Conservation (phyloP, 2,329 filamentous ascomycete species). For the Fusarium armeniacum region DNA sequence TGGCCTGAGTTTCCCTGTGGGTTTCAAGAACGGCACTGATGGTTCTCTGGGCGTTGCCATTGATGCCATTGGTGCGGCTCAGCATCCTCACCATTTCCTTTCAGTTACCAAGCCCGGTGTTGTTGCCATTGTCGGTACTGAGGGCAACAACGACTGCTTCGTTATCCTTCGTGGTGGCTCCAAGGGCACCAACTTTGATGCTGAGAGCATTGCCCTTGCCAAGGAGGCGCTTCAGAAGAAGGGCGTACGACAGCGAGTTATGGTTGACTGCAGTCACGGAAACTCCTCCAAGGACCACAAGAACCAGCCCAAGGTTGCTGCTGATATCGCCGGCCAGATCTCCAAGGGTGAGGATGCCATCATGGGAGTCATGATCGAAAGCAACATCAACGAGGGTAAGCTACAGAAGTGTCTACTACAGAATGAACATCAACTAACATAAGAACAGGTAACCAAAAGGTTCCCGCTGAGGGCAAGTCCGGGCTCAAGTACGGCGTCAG, state of each 20-base stretch:
- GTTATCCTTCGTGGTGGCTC: constrained; percentile 94
- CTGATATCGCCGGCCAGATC: constrained; percentile 85
- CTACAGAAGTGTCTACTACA: neutral
- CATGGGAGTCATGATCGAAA: constrained; percentile 99
- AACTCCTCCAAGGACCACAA: constrained; percentile 97
- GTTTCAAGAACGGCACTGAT: constrained; percentile 99
- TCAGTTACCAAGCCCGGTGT: constrained; percentile 97
- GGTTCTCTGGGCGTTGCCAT: constrained; percentile 90
- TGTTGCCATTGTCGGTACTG: constrained; percentile 93
- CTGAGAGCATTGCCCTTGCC: constrained; percentile 84
- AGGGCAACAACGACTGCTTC: constrained; percentile 97
- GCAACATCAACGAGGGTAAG: constrained; percentile 92
- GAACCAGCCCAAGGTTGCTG: constrained; percentile 96
- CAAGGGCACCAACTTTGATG: constrained; percentile 94
- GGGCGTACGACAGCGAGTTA: constrained; percentile 81
- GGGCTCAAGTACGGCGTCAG: constrained; percentile 93
- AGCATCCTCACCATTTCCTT: constrained; percentile 94
- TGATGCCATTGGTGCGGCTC: constrained; percentile 93
- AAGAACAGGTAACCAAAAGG: constrained; percentile 81
- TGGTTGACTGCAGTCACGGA: constrained; percentile 98
- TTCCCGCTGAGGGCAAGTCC: constrained; percentile 85
- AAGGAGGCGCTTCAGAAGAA: constrained; percentile 84
- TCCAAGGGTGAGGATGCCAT: constrained; percentile 85
- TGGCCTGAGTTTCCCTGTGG: constrained; percentile 95
- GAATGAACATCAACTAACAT: constrained; percentile 46